A percentile compares a stretch with the other conserved stretches of the same genome.
These are phyloP conservation scores for Fusarium sp. DNA, from an alignment of 2,329 filamentous ascomycete genomes.

Conservation along the genomic window DNA sequence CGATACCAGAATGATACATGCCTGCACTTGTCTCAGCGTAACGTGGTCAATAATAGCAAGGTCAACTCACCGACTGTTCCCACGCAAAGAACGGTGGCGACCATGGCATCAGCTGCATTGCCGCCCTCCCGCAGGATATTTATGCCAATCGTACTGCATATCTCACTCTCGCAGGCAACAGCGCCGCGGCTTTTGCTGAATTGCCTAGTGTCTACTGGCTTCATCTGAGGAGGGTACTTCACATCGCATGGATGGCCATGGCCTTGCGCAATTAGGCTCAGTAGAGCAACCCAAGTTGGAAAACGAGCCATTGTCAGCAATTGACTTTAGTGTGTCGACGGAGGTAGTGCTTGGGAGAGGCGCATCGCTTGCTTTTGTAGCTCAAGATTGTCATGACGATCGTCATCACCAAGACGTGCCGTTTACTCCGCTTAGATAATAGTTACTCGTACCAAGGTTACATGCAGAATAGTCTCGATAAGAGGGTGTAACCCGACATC, in stretches of 20 bases:
- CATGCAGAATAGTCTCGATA: neutral
- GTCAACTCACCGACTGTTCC: constrained; percentile 59
- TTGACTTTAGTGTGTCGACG: too few relatives aligned
- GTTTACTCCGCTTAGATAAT: neutral
- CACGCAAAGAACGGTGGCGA: constrained; percentile 72
- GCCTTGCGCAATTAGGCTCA: constrained; percentile 11
- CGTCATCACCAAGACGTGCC: neutral
- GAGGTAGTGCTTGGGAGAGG: neutral
- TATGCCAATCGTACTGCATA: constrained; percentile 70
- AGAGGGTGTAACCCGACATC: neutral
- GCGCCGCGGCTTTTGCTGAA: constrained; percentile 57
- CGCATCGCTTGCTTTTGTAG: neutral
- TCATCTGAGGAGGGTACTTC: constrained; percentile 20
- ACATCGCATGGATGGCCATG: constrained; percentile 9
- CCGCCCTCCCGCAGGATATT: constrained; percentile 67
- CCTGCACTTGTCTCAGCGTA: constrained; percentile 20
- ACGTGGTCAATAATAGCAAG: rapidly evolving
- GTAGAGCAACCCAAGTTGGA: neutral
- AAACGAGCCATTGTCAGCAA: constrained; percentile 1
- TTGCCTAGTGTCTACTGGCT: constrained; percentile 1
- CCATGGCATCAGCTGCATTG: constrained; percentile 74
- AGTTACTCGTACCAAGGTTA: neutral
- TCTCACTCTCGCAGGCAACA: constrained; percentile 68
- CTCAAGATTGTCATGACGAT: neutral
- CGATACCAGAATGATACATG: constrained; percentile 77